Base-by-base conservation (phyloP, 352 stramenopile species). In the Plasmopara muralis region DNA sequence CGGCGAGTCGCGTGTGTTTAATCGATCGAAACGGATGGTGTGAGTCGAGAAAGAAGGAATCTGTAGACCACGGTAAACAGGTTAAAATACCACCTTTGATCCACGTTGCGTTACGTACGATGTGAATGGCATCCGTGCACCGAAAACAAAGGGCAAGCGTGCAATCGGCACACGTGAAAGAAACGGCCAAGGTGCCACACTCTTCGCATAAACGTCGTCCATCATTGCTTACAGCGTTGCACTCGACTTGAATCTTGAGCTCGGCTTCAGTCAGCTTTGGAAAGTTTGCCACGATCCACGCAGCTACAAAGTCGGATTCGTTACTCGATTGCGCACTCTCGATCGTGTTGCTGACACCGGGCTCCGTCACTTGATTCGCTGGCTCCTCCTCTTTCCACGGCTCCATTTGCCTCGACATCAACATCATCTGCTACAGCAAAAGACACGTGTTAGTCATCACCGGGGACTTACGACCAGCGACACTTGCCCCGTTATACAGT, bases 121-220 rank as follows among this genome's bases (percentile, higher is more conserved):
- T 86, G 50, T 90, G 80, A 31, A 90, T 85, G 49, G 80, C 80
- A 47, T 90, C 76, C 2, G 72, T 68, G 56, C 80, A 90, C 33
- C 50, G 56, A 43, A 77, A 82, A 60, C 80, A 90, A 1, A 90
- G 55, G 13, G 46, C 47, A 13, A 73, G 63, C 5, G 9, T 38
- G 53, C 80, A 90, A 15, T 88, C 70, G 20, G 45, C 25, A 42
- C 80, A 90, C 12, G 12, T 18, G 9, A 85, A 74, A 6, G 31
- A 14, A 16, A 46, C 53, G 0, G 0, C 4, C 4, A 67, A 66
- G 15, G 54, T 43, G n/a, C 38, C 50, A 51, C 80, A 90, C 56
- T 90, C 80, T 47, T 86, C 75, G 35, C 80, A 90, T 12, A 34
- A 6, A 20, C 9, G n/a, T 14, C 4, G 25, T 20, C 18, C 29